Evolutionary conservation across 345 rosid species (phyloP), one percentile per base, ranked within the genome.

Genomic region (Sisymbrium irio): DNA sequence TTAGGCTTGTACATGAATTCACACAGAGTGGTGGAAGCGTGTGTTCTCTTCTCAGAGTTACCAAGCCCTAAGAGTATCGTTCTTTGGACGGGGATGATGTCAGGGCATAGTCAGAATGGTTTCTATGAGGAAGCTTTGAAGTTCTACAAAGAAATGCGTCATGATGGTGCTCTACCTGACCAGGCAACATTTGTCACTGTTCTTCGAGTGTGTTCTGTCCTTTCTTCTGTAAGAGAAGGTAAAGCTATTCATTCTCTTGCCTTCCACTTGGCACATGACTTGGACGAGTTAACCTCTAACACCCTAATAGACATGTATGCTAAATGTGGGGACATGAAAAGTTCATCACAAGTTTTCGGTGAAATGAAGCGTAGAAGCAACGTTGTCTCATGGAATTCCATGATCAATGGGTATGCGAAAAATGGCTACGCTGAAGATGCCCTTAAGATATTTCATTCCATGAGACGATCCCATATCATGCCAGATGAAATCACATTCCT

Each of bases 221-320:
- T 85, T 73, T 89, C 96, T 51, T 88, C 95, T 50, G 77, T 82
- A 30, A 74, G 80, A 79, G 84, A 85, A 79, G 96, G 98, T 55
- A 82, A 77, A 68, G 82, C 57, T 74, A 87, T 89, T 71, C 97
- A 89, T 80, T 79, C 94, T 54, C 79, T 88, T 44, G 79, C 85
- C 78, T 82, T 89, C 67, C 95, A 77, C 69, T 81, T 85, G 74
- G 95, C 95, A 37, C 82, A 79, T 79, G 83, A 80, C 67, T 77
- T 64, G 37, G 98, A 94, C 72, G 98, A 94, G 83, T 72, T 86
- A 71, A 87, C 89, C 9, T 65, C 89, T 65, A 84, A 92, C 75
- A 80, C 98, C 65, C 85, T 94, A 49, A 74, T 94, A 47, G 98
- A 91, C 84, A 94, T 94, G 98, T 91, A 94, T 81, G 93, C 98